phyloP scores from a whole-genome alignment of 2,329 filamentous ascomycete genomes.

The Penicillium verrucosum region DNA sequence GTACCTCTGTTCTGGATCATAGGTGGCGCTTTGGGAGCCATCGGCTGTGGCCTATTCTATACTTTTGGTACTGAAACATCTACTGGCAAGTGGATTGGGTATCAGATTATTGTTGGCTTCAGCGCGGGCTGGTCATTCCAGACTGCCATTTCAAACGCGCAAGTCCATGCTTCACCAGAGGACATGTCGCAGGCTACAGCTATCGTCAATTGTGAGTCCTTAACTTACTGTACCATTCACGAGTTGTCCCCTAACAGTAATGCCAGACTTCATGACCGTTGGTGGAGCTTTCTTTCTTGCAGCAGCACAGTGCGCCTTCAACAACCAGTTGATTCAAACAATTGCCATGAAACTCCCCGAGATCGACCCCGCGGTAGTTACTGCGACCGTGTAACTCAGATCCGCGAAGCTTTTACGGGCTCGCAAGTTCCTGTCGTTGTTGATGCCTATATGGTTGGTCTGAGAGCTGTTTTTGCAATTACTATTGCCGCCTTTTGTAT shows the following conservation, averaged over 20 bases:
- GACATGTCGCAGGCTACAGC: conserved; percentile 1
- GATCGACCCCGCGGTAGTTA: background rate
- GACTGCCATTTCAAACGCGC: conserved; percentile 1
- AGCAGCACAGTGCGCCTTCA: conserved; percentile 31
- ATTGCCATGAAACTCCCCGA: background rate
- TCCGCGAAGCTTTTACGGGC: background rate
- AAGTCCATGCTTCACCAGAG: background rate
- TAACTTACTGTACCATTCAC: background rate
- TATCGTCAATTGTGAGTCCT: background rate
- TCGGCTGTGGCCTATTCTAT: conserved; percentile 35
- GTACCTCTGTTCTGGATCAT: conserved; percentile 27
- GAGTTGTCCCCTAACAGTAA: background rate
- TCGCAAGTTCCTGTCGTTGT: background rate
- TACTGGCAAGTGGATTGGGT: conserved; percentile 24
- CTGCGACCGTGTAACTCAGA: conserved; percentile 5
- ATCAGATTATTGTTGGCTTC: conserved; percentile 22
- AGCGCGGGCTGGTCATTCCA: conserved; percentile 22
- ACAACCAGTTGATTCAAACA: conserved; percentile 24
- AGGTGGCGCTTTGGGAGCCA: conserved; percentile 26
- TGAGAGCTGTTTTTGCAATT: conserved; percentile 8
- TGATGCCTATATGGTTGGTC: conserved; percentile 9
- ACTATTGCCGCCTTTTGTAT: conserved; percentile 21
- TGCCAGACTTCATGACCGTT: background rate
- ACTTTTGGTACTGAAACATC: conserved; percentile 30
- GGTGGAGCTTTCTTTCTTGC: conserved; percentile 33